Evolutionary conservation across 257 asterid species (phyloP), one percentile per base, ranked within the genome.

Genomic region (Solanum dulcamara): DNA sequence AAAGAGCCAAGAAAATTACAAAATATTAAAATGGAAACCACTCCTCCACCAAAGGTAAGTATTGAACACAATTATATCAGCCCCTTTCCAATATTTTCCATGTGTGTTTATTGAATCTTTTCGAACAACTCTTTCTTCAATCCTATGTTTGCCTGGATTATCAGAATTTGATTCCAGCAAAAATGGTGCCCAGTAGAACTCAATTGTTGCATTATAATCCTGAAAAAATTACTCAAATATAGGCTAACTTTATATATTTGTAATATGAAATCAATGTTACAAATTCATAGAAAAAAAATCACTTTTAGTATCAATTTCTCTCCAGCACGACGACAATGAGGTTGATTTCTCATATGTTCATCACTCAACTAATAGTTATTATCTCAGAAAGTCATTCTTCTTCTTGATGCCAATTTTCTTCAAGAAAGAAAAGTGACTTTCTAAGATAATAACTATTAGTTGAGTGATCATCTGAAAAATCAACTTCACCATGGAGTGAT

Each of bases 41-140:
- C 59, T 75, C 4, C 81, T 75, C 81, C 81, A 75, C 81, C 81
- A 75, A 75, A 42, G 59, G 81, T 75, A 75, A 75, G 81, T 75
- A 75, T 75, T 75, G 38, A 75, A 75, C 8, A 75, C 81, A 44
- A 75, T 44, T 44, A 75, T 44, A 2, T 75, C 26, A 75, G 81
- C 81, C 15, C 38, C 81, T 75, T 42, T 75, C 81, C 81, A 75
- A 75, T 75, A 24, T 42, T 75, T 75, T 13, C 81, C 81, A 75
- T 75, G 81, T 14, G 57, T 46, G n/a, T 75, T 17, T 7, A 44
- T 44, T 75, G 81, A 75, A 75, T 17, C 59, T 3, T 75, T 75
- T 75, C 81, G 59, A 75, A 75, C 59, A 75, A 44, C 8, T 75
- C 81, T 75, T 44, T 75, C 57, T 4, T 75, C 35, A 5, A 44